Evolutionary conservation across 1,284 basidiomycete genomes (phyloP), one percentile per base, ranked within the genome.

Genomic region (Rhodotorula sp.): DNA sequence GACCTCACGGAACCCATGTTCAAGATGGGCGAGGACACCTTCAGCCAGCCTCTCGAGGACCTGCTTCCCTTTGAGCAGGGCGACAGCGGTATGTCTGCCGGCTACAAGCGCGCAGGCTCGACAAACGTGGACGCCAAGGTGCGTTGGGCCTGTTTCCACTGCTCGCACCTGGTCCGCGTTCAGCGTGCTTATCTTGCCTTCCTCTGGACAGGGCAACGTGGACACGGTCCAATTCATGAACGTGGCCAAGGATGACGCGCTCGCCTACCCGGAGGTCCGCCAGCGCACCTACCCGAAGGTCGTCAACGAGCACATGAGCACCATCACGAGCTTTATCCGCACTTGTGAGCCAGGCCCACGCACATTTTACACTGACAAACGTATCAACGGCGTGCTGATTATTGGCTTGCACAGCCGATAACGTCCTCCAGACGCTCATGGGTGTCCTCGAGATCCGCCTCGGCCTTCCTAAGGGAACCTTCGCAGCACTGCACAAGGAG

Each of bases 161-260:
- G 5, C 41, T n/a, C 25, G 19, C 41, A 17, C 25, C 3, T n/a
- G 2, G 21, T 4, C 34, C 13, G 13, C 34, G 34, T 34, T 34
- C 34, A 34, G 34, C 34, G 34, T 34, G 34, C 34, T 34, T 2
- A 34, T 34, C 5, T 34, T 34, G 34, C 34, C 34, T 34, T 34
- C 34, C 34, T 5, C 19, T 13, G 16, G 14, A 34, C 16, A 56
- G 46, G 89, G 89, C 53, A 78, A 80, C 49, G 72, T 79, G 12
- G 88, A 90, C 79, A 85, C 85, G 0, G 84, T 85, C 19, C 88
- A 90, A 76, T 89, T 89, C 80, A 82, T 90, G 72, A 89, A 90
- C 9, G 55, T 73, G 57, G 56, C 45, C 12, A 61, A 60, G 23
- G 73, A 76, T 60, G 75, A 76, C 63, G 75, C 70, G 1, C 62